Evolutionary conservation across 345 rosid genomes (phyloP).

Genomic region (Xanthoceras sorbifolium): DNA sequence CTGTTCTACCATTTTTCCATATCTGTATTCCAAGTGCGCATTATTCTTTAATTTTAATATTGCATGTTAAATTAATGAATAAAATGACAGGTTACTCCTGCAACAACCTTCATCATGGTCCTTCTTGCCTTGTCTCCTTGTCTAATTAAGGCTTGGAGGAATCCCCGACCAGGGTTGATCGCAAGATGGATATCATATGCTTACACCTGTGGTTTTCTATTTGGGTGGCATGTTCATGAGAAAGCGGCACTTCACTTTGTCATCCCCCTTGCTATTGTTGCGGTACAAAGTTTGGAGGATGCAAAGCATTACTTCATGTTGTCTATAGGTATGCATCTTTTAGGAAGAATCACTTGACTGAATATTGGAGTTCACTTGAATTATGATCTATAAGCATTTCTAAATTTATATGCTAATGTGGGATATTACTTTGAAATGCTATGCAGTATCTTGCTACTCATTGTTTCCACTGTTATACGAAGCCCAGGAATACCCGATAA

Average conservation of each 20-base stretch:
- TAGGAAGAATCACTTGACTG: not conserved
- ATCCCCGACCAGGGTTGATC: conserved; percentile 51
- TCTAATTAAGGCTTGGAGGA: conserved; percentile 72
- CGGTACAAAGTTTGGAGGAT: conserved; percentile 72
- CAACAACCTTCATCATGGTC: conserved; percentile 65
- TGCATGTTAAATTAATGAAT: conserved; percentile 1
- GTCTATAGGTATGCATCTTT: conserved; percentile 61
- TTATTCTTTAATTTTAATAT: not conserved
- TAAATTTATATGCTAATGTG: conserved; percentile 9
- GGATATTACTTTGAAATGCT: conserved; percentile 10
- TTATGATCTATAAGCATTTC: not conserved
- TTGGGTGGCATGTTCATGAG: conserved; percentile 99
- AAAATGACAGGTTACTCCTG: conserved; percentile 66
- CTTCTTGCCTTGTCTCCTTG: conserved; percentile 76
- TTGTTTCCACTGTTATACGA: conserved; percentile 80
- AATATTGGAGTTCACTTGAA: not conserved
- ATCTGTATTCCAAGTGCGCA: not conserved
- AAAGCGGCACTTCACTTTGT: conserved; percentile 94
- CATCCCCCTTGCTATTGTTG: conserved; percentile 75
- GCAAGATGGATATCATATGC: conserved; percentile 86
- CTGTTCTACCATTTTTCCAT: not conserved
- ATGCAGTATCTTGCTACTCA: conserved; percentile 84
- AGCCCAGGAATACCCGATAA: conserved; percentile 83
- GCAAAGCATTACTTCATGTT: conserved; percentile 83
- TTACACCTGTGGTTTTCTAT: conserved; percentile 82